phyloP scores from a whole-genome alignment of 495 filamentous ascomycete genomes.

The Annulohypoxylon moriforme region DNA sequence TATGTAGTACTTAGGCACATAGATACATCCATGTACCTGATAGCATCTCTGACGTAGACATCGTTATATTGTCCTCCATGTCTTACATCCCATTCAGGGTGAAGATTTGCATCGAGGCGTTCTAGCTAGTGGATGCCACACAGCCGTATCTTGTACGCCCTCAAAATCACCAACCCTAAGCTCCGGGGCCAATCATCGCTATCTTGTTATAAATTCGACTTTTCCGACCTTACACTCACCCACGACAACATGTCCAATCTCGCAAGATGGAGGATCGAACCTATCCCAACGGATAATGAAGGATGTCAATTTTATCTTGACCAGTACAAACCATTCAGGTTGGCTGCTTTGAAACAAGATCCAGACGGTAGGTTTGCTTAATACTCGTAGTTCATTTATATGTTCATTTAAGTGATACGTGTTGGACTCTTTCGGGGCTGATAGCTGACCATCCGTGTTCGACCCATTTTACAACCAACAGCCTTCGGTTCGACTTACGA shows the following conservation, averaged over 20 bases:
- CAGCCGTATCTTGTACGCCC: not conserved
- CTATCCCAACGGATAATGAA: constrained; percentile 43
- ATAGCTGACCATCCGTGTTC: constrained; percentile 13
- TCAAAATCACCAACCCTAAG: not conserved
- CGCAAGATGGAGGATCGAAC: constrained; percentile 29
- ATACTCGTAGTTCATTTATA: not conserved
- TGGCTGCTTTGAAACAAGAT: constrained; percentile 48
- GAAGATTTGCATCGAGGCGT: constrained; percentile 12
- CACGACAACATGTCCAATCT: constrained; percentile 23
- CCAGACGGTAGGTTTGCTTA: constrained; percentile 43
- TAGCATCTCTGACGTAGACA: not conserved
- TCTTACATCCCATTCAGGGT: not conserved
- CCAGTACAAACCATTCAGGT: constrained; percentile 50
- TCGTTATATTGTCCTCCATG: not conserved
- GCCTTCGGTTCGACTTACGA: constrained; percentile 64
- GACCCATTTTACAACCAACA: constrained; percentile 17
- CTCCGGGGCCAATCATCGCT: constrained; percentile 22
- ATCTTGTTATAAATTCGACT: constrained; percentile 10
- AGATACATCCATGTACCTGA: too few relatives aligned
- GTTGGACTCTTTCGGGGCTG: constrained; percentile 7
- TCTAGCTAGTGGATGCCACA: not conserved
- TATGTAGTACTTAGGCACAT: too few relatives aligned
- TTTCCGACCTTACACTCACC: not conserved
- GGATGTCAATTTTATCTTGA: constrained; percentile 26
- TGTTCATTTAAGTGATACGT: constrained; percentile 9